Base-by-base conservation (phyloP, 2,329 filamentous ascomycete species). In the Diaporthe sp. region DNA sequence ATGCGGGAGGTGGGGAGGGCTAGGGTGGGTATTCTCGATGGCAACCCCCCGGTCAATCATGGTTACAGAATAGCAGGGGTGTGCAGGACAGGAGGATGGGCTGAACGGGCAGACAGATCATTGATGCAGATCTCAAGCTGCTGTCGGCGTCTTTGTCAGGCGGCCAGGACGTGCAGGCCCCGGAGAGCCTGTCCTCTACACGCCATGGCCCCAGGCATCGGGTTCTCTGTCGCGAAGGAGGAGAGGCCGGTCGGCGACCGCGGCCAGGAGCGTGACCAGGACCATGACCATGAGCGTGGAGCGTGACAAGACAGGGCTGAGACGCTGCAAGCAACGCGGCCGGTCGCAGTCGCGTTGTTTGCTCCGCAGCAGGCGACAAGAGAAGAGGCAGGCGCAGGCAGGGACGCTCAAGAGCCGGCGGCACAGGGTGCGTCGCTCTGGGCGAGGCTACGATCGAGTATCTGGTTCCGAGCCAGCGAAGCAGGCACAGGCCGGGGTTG, bases 71-170 rank as follows among this genome's bases (percentile, higher is more conserved):
- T 72, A 49, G 65, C 57, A 75, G 75, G 75, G 65, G 71, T 72
- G 55, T 77, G 75, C 74, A 74, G 74, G 53, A 76, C 74, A 79
- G 77, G 74, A 76, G 53, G 73, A 57, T 46, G 57, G 65, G 71
- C 58, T 73, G 71, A 37, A 61, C 49, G 58, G 75, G 65, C 79
- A 78, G 77, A 75, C 71, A 79, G 79, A 80, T 80, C 80, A 76
- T 61, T 76, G 77, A 73, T 65, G 72, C 73, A 81, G 80, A 80
- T 81, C 79, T 79, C 73, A 74, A 74, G 77, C 77, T 77, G 74
- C 75, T 79, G 78, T 76, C 78, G 77, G 77, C 76, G 79, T 78
- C 77, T 46, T 79, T 58, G 76, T 76, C 74, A 76, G 73, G 44
- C 71, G 51, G 73, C 75, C 44, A 71, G 57, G 61, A 46, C 60